phyloP scores from a whole-genome alignment of 768 basidiomycete species.

The Boletus rufocinnamomeus region DNA sequence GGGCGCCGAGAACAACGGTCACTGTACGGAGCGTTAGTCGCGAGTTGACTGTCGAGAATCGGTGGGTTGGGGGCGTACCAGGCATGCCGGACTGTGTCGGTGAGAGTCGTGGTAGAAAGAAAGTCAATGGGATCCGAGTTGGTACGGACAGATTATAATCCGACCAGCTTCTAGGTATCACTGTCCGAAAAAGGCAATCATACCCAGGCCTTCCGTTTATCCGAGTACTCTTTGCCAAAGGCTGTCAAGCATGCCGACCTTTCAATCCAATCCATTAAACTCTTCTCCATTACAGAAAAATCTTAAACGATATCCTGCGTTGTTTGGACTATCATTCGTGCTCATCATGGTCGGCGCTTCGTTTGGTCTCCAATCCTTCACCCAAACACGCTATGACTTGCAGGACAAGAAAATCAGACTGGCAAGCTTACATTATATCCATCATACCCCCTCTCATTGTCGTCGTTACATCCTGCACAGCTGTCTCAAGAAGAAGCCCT shows the following conservation, averaged over 20 bases:
- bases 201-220: not conserved
- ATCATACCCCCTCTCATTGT: not conserved
- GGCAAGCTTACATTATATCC: conserved; percentile 39
- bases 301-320: conserved; percentile 60
- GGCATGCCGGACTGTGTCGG: conserved; percentile 20
- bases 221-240: not conserved
- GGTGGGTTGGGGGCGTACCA: conserved; percentile 16
- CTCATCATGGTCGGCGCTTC: conserved; percentile 83
- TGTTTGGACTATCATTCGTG: conserved; percentile 89
- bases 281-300: conserved; percentile 31
- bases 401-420: conserved; percentile 78
- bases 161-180: not conserved
- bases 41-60: conserved; percentile 3
- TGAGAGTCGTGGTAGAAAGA: conserved; percentile 19
- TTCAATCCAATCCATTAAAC: conserved; percentile 46
- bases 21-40: conserved; percentile 34
- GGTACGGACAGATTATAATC: not conserved
- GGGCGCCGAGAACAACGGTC: conserved; percentile 81
- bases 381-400: conserved; percentile 89
- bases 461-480: conserved; percentile 34
- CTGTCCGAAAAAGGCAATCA: conserved; percentile 21
- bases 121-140: conserved; percentile 7
- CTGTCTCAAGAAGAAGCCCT: conserved; percentile 80
- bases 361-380: conserved; percentile 79
- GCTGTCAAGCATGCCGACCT: conserved; percentile 45